Percentiles rank a stretch among this genome's conserved stretches.
phyloP scores from a whole-genome alignment of 345 rosid species.

The Capsella bursapastoris region DNA sequence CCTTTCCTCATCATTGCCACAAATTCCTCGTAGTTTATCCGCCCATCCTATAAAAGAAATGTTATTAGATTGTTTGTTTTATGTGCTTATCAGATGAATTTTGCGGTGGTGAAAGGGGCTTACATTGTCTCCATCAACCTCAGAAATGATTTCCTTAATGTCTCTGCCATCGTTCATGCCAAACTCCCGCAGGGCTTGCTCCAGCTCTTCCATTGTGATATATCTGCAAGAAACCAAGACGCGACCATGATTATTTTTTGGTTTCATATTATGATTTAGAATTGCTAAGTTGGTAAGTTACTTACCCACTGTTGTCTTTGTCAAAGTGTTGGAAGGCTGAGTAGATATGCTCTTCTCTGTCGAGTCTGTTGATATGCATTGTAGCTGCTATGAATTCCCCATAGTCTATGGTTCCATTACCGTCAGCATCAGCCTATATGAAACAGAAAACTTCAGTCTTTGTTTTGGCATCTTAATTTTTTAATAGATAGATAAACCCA shows the following conservation, averaged over 20 bases:
- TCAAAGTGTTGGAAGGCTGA: slow-evolving; percentile 87
- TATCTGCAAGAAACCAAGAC: slow-evolving; percentile 42
- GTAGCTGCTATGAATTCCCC: slow-evolving; percentile 84
- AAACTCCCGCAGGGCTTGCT: slow-evolving; percentile 80
- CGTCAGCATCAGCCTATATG: slow-evolving; percentile 85
- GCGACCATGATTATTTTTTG: not conserved
- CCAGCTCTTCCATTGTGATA: slow-evolving; percentile 89
- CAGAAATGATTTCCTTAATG: slow-evolving; percentile 76
- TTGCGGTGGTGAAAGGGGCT: slow-evolving; percentile 27
- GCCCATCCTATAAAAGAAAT: slow-evolving; percentile 62
- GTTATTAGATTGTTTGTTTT: not conserved
- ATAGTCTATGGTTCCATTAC: slow-evolving; percentile 80
- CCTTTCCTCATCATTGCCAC: slow-evolving; percentile 99
- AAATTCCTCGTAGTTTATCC: slow-evolving; percentile 90
- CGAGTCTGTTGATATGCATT: slow-evolving; percentile 80
- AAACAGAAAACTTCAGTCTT: not conserved
- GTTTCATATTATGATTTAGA: slow-evolving; percentile 24
- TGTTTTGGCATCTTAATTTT: not conserved
- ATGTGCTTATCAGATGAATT: not conserved
- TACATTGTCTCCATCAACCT: slow-evolving; percentile 83
- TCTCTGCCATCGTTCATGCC: slow-evolving; percentile 84
- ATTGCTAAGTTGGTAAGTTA: not conserved
- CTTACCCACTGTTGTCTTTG: slow-evolving; percentile 87
- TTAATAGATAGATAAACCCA: not conserved
- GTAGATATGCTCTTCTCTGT: slow-evolving; percentile 77